phyloP scores from a whole-genome alignment of 1,284 basidiomycete species.

The Trametes pubescens region DNA sequence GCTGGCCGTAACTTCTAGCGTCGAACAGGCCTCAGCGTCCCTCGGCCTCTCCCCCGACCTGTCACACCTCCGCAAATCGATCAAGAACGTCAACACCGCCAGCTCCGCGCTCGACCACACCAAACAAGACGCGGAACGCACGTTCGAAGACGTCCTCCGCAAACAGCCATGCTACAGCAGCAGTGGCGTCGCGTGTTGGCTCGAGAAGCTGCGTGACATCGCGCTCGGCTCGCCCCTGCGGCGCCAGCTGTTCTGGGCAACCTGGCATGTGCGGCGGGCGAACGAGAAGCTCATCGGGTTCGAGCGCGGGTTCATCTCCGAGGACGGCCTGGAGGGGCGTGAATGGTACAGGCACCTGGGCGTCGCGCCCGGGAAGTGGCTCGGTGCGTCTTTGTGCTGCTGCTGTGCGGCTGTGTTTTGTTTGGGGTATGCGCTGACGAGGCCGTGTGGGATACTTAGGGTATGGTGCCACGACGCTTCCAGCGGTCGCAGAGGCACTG shows the following conservation, averaged over 20 bases:
- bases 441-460: constrained; percentile 54
- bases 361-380: constrained; percentile 90
- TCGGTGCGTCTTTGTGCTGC: constrained; percentile 60
- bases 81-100: constrained; percentile 57
- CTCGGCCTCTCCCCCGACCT: constrained; percentile 30
- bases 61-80: constrained; percentile 53
- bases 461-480: constrained; percentile 89
- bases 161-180: constrained; percentile 38
- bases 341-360: constrained; percentile 90
- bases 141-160: constrained; percentile 42
- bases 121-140: constrained; percentile 48
- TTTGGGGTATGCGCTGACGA: neutral
- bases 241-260: constrained; percentile 58
- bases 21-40: constrained; percentile 39
- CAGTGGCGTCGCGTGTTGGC: constrained; percentile 31
- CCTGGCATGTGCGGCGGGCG: constrained; percentile 65
- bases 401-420: constrained; percentile 2
- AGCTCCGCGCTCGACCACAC: constrained; percentile 63
- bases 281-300: constrained; percentile 81
- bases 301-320: constrained; percentile 86
- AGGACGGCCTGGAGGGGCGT: constrained; percentile 80
- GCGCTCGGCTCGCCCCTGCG: constrained; percentile 25
- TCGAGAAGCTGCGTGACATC: constrained; percentile 28
- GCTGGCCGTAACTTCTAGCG: constrained; percentile 31
- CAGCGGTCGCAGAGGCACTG: constrained; percentile 84